Conservation (phyloP, 2,329 filamentous ascomycete genomes). For the Leptoxyphium fumago region DNA sequence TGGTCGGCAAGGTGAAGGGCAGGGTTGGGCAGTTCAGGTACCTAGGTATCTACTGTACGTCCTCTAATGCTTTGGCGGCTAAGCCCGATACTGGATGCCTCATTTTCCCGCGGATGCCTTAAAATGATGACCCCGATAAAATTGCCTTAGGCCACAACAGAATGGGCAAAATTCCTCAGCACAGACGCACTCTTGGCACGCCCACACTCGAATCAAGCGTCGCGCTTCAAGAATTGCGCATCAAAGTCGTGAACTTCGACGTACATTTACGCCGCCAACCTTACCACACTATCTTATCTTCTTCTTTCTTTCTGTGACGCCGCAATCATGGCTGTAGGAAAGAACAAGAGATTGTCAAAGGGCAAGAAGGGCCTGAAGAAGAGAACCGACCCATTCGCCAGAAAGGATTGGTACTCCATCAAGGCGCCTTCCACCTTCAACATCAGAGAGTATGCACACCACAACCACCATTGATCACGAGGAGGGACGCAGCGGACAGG, state of each 20-base stretch:
- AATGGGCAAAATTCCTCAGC: neutral
- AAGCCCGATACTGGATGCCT: neutral
- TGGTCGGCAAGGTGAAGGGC: too few relatives aligned
- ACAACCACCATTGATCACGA: constrained; percentile 5
- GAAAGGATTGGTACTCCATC: constrained; percentile 98
- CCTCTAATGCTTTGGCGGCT: too few relatives aligned
- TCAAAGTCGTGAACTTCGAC: neutral
- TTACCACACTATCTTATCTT: constrained; percentile 1
- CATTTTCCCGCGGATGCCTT: neutral
- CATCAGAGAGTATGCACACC: constrained; percentile 72
- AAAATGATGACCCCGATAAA: neutral
- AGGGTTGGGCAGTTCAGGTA: too few relatives aligned
- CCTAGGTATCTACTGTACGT: too few relatives aligned
- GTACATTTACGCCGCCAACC: constrained; percentile 1
- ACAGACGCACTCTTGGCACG: neutral
- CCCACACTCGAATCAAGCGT: neutral
- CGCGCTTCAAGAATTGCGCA: neutral
- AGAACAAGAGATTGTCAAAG: constrained; percentile 99
- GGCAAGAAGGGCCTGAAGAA: constrained; percentile 99
- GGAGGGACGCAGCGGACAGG: constrained; percentile 1
- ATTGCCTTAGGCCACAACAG: neutral
- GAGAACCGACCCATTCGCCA: constrained; percentile 94
- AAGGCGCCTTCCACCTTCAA: constrained; percentile 97
- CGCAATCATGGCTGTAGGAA: constrained; percentile 58
- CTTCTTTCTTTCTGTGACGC: constrained; percentile 1